These are phyloP conservation scores for Sporisorium iseilematis-ciliati DNA, from an alignment of 1,284 basidiomycete genomes.

Conservation along the genomic window DNA sequence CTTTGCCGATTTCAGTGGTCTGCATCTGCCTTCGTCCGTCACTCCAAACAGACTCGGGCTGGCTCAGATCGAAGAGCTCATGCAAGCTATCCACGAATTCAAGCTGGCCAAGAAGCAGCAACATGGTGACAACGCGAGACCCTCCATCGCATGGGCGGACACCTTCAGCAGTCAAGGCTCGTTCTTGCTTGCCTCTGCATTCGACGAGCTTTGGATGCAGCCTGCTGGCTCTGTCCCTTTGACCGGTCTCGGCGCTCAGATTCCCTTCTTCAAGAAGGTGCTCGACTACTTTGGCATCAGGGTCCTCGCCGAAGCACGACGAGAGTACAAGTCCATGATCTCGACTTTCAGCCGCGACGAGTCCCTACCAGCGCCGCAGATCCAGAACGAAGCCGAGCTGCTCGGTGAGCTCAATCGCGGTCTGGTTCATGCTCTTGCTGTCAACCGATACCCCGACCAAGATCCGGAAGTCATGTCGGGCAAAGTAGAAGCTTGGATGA, in stretches of 20 bases:
- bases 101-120: conserved; percentile 69
- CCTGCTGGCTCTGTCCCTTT: conserved; percentile 71
- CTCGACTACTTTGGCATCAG: conserved; percentile 71
- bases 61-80: conserved; percentile 71
- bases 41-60: conserved; percentile 66
- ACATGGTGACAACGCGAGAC: conserved; percentile 53
- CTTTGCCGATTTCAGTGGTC: conserved; percentile 71
- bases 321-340: conserved; percentile 70
- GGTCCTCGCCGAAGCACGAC: conserved; percentile 70
- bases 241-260: conserved; percentile 65
- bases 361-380: conserved; percentile 53
- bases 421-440: conserved; percentile 57
- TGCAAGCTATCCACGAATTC: conserved; percentile 70
- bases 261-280: conserved; percentile 67
- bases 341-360: conserved; percentile 59
- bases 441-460: conserved; percentile 55
- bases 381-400: conserved; percentile 62
- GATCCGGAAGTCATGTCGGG: conserved; percentile 55
- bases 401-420: conserved; percentile 65
- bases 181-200: conserved; percentile 69
- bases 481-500: conserved; percentile 63
- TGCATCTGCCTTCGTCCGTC: conserved; percentile 69
- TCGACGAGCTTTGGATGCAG: conserved; percentile 71
- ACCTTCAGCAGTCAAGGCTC: conserved; percentile 70
- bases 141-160: conserved; percentile 71